Conservation (phyloP, 1,139 yeast genomes). For the Zygotorulaspora mrakii region DNA sequence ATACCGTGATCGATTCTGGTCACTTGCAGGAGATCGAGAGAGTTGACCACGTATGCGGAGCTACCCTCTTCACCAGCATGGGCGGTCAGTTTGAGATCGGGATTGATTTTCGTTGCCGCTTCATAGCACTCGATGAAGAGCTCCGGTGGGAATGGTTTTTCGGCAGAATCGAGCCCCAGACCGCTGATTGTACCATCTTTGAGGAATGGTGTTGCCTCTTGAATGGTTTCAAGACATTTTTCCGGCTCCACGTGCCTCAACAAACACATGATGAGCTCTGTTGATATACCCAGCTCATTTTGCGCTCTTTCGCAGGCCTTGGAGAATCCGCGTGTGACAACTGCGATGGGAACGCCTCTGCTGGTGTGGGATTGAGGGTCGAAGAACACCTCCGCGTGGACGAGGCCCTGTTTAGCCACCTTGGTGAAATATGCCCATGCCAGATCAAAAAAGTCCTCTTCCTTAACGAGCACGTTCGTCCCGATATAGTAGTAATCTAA, state of each 20-base stretch:
- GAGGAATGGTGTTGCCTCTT: constrained; percentile 48
- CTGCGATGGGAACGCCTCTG: constrained; percentile 56
- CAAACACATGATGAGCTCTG: constrained; percentile 73
- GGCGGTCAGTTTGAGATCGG: constrained; percentile 62
- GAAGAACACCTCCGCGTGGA: constrained; percentile 68
- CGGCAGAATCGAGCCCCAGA: constrained; percentile 73
- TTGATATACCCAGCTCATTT: constrained; percentile 54
- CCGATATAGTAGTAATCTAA: constrained; percentile 75
- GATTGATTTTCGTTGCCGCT: constrained; percentile 44
- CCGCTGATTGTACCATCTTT: constrained; percentile 60
- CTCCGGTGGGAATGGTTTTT: constrained; percentile 69
- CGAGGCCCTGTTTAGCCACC: constrained; percentile 58
- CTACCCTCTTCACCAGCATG: constrained; percentile 91
- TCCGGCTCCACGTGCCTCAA: constrained; percentile 66
- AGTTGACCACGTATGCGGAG: constrained; percentile 53
- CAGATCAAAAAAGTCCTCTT: constrained; percentile 66
- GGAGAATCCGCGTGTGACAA: constrained; percentile 60
- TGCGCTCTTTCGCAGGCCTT: constrained; percentile 61
- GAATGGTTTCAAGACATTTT: constrained; percentile 54
- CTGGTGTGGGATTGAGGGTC: constrained; percentile 83
- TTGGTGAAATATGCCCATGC: constrained; percentile 69
- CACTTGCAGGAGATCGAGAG: constrained; percentile 57
- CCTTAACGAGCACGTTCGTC: constrained; percentile 62
- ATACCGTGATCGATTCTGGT: constrained; percentile 79
- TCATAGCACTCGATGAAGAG: constrained; percentile 60